These are phyloP conservation scores for Fusarium humuli DNA, from an alignment of 2,329 filamentous ascomycete species.

Conservation along the genomic window DNA sequence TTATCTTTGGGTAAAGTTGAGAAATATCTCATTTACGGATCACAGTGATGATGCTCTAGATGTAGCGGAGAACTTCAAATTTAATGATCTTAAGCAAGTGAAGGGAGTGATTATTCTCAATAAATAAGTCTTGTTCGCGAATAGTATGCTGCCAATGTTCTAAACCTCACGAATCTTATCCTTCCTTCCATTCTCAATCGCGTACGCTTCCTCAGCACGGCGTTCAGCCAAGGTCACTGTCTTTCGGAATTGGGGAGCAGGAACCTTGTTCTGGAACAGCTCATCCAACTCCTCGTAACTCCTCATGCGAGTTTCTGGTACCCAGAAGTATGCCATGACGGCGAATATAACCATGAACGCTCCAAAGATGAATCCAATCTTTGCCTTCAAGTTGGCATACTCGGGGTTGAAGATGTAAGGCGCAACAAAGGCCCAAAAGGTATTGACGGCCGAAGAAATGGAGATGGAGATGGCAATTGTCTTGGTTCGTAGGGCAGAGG, in stretches of 20 bases:
- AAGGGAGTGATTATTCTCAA: too few relatives aligned
- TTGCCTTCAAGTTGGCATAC: conserved; percentile 53
- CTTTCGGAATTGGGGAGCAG: conserved; percentile 40
- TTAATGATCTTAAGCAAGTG: too few relatives aligned
- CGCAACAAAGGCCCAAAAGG: conserved; percentile 58
- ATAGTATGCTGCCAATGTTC: too few relatives aligned
- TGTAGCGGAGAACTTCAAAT: too few relatives aligned
- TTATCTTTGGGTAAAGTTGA: too few relatives aligned
- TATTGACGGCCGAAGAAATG: conserved; percentile 54
- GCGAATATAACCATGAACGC: conserved; percentile 53
- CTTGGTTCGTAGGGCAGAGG: conserved; percentile 57
- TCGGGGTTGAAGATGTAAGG: conserved; percentile 58
- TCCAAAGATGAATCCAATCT: conserved; percentile 56
- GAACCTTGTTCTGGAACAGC: conserved; percentile 43
- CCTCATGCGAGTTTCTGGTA: conserved; percentile 60
- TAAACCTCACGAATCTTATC: background rate
- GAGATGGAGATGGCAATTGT: conserved; percentile 59
- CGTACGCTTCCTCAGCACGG: conserved; percentile 43
- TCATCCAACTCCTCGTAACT: conserved; percentile 48
- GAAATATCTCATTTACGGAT: too few relatives aligned
- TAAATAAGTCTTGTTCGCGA: too few relatives aligned
- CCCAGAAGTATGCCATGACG: conserved; percentile 55
- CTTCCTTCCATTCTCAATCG: conserved; percentile 1
- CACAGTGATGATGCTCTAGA: too few relatives aligned
- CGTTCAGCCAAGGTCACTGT: conserved; percentile 43